phyloP scores from a whole-genome alignment of 2,329 filamentous ascomycete species.

The Hypoxylon sp. region DNA sequence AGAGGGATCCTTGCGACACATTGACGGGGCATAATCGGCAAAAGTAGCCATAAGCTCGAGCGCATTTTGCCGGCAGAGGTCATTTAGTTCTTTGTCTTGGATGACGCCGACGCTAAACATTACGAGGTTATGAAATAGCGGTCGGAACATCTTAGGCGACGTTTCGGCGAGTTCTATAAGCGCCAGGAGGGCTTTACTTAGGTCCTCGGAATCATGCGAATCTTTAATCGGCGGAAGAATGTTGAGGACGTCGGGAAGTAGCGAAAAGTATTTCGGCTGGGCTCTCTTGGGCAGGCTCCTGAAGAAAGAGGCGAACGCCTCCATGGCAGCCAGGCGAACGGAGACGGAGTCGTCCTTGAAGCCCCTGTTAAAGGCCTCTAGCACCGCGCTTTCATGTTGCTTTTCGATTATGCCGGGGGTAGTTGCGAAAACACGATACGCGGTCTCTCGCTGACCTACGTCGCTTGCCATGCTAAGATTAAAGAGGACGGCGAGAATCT shows the following conservation, averaged over 20 bases:
- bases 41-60: slow-evolving; percentile 98
- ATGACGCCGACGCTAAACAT: slow-evolving; percentile 94
- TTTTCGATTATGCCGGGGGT: slow-evolving; percentile 96
- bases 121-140: slow-evolving; percentile 91
- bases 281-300: slow-evolving; percentile 87
- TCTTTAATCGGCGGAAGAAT: slow-evolving; percentile 95
- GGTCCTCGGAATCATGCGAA: slow-evolving; percentile 86
- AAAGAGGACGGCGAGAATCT: slow-evolving; percentile 87
- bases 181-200: slow-evolving; percentile 89
- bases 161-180: slow-evolving; percentile 94
- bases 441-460: slow-evolving; percentile 86
- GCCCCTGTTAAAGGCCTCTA: slow-evolving; percentile 87
- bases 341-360: slow-evolving; percentile 89
- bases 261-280: slow-evolving; percentile 85
- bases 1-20: slow-evolving; percentile 93
- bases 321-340: slow-evolving; percentile 93
- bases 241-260: slow-evolving; percentile 93
- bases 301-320: slow-evolving; percentile 97
- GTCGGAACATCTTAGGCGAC: slow-evolving; percentile 98
- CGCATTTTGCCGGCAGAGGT: slow-evolving; percentile 91
- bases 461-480: slow-evolving; percentile 89
- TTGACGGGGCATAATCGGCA: slow-evolving; percentile 90
- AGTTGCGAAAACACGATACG: slow-evolving; percentile 94
- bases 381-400: slow-evolving; percentile 91
- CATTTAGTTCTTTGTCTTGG: slow-evolving; percentile 93